These are phyloP conservation scores for Macaranga tanarius DNA, from an alignment of 441 rosid genomes.

Conservation along the genomic window DNA sequence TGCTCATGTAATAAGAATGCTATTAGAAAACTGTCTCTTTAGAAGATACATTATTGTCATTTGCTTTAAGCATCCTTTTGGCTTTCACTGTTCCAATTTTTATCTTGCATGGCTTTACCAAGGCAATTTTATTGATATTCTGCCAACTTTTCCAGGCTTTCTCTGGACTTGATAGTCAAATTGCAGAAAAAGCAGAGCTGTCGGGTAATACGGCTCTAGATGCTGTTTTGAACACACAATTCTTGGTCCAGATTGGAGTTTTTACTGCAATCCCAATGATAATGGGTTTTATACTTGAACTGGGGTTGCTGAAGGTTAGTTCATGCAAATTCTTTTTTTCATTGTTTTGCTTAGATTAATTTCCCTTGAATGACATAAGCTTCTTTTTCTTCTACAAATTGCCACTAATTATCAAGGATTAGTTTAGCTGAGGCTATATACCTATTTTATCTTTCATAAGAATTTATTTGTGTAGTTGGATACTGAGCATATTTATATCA, in stretches of 20 bases:
- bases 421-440: background rate
- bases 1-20: too few species aligned
- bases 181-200: slow-evolving; percentile 48
- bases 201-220: slow-evolving; percentile 82
- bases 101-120: background rate
- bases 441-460: background rate
- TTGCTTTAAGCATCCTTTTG: too few species aligned
- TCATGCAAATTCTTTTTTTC: slow-evolving; percentile 19
- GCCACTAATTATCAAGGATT: background rate
- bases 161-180: slow-evolving; percentile 78
- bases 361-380: slow-evolving; percentile 1
- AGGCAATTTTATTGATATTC: slow-evolving; percentile 14
- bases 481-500: too few species aligned
- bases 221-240: slow-evolving; percentile 90
- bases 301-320: slow-evolving; percentile 85
- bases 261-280: slow-evolving; percentile 99
- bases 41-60: too few species aligned
- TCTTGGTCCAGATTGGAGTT: slow-evolving; percentile 95
- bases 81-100: too few species aligned
- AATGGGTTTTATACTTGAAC: slow-evolving; percentile 96
- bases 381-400: slow-evolving; percentile 1
- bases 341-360: slow-evolving; percentile 10
- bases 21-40: too few species aligned
- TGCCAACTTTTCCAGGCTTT: slow-evolving; percentile 61
- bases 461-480: background rate